Evolutionary conservation across 805 yeast genomes (phyloP), one percentile per base, ranked within the genome.

Genomic region (Candida nitratophila): DNA sequence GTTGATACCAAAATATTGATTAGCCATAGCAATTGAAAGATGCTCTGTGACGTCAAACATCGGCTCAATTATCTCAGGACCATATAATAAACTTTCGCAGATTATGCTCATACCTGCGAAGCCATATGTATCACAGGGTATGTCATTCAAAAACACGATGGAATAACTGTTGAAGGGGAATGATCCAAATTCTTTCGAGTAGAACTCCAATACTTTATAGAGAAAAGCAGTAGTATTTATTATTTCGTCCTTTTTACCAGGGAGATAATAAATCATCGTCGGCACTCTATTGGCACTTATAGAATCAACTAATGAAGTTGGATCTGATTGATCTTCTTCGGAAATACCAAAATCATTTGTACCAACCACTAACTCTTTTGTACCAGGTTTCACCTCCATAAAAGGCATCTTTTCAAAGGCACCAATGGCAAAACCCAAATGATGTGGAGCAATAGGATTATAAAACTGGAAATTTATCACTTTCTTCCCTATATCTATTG

Each of bases 371-470:
- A 59, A 33, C 5, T 57, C 60, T 22, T 57, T 61, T 1, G 57
- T 38, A 2, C 57, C 63, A 4, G 59, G 51, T 24, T 73, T 66
- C 26, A 65, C 53, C 37, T 72, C 76, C 8, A 79, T 61, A 27
- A 88, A 54, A 0, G 79, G 76, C 2, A 79, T 66, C 43, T 76
- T 76, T 36, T 81, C 81, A 60, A 91, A 93, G 2, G 96, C 83
- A 0, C 98, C 99, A 4, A 89, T 77, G 0, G 96, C 90, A 82
- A 95, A 93, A 0, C 98, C 98, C 19, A 93, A 71, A 61, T 91
- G 97, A 52, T 90, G 97, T 1, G 99, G 87, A 32, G 95, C 83
- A 1, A 88, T 84, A 1, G 98, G 96, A 44, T 82, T 86, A 56
- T 81, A 82, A 81, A 91, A 19, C 79, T 71, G 41, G 77, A 88